Percentiles rank a stretch among this genome's conserved stretches.
These are phyloP conservation scores for Zarea fungicola DNA, from an alignment of 2,329 filamentous ascomycete species.

Conservation along the genomic window DNA sequence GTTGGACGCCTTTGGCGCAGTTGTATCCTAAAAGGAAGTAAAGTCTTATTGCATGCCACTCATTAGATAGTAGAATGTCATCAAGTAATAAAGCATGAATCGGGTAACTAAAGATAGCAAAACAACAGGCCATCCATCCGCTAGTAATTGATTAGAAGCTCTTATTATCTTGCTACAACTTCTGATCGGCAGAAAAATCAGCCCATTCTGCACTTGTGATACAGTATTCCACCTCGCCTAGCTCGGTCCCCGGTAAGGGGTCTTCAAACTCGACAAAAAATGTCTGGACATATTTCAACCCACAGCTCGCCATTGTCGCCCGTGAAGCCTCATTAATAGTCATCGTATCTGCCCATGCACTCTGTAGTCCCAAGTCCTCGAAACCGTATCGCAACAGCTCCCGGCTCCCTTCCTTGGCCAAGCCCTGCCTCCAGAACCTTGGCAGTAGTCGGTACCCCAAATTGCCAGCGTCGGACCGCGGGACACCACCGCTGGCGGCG, in stretches of 20 bases:
- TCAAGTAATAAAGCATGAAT: too few species aligned
- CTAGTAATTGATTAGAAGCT: neutral
- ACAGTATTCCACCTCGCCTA: conserved; percentile 23
- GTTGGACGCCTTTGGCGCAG: too few species aligned
- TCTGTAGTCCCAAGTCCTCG: conserved; percentile 21
- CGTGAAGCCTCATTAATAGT: conserved; percentile 24
- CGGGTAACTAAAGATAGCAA: too few species aligned
- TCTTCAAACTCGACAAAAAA: conserved; percentile 23
- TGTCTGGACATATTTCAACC: conserved; percentile 15
- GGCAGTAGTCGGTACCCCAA: conserved; percentile 25
- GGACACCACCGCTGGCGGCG: conserved; percentile 13
- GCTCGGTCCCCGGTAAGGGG: conserved; percentile 20
- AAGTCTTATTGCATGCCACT: too few species aligned
- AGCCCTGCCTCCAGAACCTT: conserved; percentile 25
- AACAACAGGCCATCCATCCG: too few species aligned
- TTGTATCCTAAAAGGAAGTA: too few species aligned
- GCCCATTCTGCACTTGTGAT: conserved; percentile 20
- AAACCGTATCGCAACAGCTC: conserved; percentile 26
- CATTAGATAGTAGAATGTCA: too few species aligned
- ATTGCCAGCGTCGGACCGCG: conserved; percentile 13
- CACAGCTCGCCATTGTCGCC: conserved; percentile 14
- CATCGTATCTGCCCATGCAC: conserved; percentile 26
- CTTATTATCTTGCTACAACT: neutral
- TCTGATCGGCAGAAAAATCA: neutral
- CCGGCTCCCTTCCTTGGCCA: conserved; percentile 26